Conservation (phyloP, 1,139 yeast species). For the Candida tropicalis region DNA sequence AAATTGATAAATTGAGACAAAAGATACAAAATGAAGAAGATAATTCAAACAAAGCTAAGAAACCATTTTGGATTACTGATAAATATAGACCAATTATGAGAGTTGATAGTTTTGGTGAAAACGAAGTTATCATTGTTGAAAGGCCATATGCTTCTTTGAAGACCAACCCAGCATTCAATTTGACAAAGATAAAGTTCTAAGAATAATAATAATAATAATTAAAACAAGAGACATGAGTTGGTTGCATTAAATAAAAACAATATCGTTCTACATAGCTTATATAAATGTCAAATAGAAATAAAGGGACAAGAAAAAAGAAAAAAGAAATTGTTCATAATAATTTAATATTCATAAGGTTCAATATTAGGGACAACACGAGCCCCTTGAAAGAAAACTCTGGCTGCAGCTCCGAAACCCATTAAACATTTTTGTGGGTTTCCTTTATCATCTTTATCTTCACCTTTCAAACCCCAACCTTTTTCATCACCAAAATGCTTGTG, state of each 20-base stretch:
- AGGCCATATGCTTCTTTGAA: conserved; percentile 69
- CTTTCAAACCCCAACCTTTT: conserved; percentile 54
- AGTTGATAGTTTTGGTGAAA: conserved; percentile 58
- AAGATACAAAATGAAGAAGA: conserved; percentile 24
- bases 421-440: conserved; percentile 54
- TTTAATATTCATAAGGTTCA: conserved; percentile 15
- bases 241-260: too few species aligned
- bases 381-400: conserved; percentile 69
- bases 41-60: conserved; percentile 28
- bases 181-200: conserved; percentile 63
- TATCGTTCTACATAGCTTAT: conserved; percentile 7
- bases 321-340: background rate
- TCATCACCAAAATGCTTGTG: conserved; percentile 57
- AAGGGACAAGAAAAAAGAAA: background rate
- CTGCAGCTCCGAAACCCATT: conserved; percentile 69
- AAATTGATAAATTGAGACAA: conserved; percentile 31
- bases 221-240: too few species aligned
- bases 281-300: conserved; percentile 1
- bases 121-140: conserved; percentile 74
- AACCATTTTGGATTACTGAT: conserved; percentile 73
- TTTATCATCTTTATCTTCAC: conserved; percentile 44
- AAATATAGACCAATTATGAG: conserved; percentile 76
- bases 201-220: conserved; percentile 3
- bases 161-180: conserved; percentile 70
- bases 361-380: conserved; percentile 54